These are phyloP conservation scores for Mycena belliarum DNA, from an alignment of 768 basidiomycete genomes.

Conservation along the genomic window DNA sequence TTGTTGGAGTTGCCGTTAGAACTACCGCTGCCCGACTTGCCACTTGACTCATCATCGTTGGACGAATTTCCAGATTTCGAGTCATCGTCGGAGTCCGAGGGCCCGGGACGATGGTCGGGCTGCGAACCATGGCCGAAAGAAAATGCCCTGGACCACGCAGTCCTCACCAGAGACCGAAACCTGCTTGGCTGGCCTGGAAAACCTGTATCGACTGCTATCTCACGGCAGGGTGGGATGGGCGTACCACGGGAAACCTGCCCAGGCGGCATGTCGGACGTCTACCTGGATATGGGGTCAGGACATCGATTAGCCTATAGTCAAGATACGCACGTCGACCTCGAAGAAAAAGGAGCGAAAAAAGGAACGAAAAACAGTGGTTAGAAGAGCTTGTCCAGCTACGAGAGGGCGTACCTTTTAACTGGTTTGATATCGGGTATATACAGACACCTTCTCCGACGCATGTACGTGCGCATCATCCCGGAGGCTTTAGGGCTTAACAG, in stretches of 20 bases:
- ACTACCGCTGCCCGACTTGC: neutral
- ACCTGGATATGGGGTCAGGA: neutral
- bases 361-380: slow-evolving; percentile 1
- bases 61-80: neutral
- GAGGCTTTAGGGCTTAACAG: neutral
- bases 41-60: neutral
- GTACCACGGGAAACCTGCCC: slow-evolving; percentile 20
- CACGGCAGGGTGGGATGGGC: neutral
- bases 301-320: neutral
- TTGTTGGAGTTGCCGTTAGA: neutral
- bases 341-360: too few species aligned
- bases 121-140: neutral
- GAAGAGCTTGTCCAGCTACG: neutral
- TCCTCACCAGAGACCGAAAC: slow-evolving; percentile 2
- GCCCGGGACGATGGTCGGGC: neutral
- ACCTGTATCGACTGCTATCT: neutral
- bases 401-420: slow-evolving; percentile 7
- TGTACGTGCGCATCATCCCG: neutral
- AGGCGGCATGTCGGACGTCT: slow-evolving; percentile 19
- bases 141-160: too few species aligned
- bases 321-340: slow-evolving; percentile 14
- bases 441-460: neutral
- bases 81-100: neutral
- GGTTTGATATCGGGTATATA: slow-evolving; percentile 3
- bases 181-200: slow-evolving; percentile 1